Percentiles rank a stretch among this genome's conserved stretches.
Conservation (phyloP, 2,329 filamentous ascomycete genomes). For the Paraphoma sp. region DNA sequence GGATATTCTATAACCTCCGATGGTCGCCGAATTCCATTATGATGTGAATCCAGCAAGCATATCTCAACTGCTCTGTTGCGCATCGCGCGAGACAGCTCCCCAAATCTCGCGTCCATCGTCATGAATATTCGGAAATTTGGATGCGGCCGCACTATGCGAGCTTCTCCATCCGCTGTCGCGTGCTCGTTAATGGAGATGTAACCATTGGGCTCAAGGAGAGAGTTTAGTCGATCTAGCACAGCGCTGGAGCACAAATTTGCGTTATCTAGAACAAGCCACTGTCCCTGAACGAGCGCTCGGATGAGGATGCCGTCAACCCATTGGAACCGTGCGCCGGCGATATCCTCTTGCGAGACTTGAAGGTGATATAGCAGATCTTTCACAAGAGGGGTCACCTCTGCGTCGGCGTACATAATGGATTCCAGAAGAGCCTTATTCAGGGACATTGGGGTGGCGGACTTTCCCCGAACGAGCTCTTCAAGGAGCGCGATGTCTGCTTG, state of each 20-base stretch:
- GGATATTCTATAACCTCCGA: conserved; percentile 30
- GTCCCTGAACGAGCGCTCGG: conserved; percentile 81
- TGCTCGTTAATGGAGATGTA: conserved; percentile 93
- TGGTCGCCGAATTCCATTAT: not conserved
- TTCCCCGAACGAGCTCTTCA: conserved; percentile 21
- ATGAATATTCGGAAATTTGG: conserved; percentile 89
- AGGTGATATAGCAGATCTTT: conserved; percentile 59
- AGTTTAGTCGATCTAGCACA: conserved; percentile 92
- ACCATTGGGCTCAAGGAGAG: conserved; percentile 88
- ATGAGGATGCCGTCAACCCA: conserved; percentile 96
- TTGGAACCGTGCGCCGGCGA: conserved; percentile 83
- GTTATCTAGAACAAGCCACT: conserved; percentile 96
- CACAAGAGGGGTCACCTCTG: conserved; percentile 47
- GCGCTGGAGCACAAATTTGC: conserved; percentile 96
- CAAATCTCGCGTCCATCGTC: conserved; percentile 89
- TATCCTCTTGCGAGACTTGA: conserved; percentile 57
- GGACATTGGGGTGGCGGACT: not conserved
- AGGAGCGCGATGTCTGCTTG: conserved; percentile 23
- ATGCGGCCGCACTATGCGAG: conserved; percentile 81
- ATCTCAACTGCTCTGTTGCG: conserved; percentile 93
- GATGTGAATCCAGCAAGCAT: conserved; percentile 61
- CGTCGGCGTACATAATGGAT: conserved; percentile 14
- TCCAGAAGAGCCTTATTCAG: conserved; percentile 18
- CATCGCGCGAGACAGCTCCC: conserved; percentile 95
- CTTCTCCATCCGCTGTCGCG: conserved; percentile 79